Base-by-base conservation (phyloP, 352 stramenopile species). In the Elongisporangium senticosum region DNA sequence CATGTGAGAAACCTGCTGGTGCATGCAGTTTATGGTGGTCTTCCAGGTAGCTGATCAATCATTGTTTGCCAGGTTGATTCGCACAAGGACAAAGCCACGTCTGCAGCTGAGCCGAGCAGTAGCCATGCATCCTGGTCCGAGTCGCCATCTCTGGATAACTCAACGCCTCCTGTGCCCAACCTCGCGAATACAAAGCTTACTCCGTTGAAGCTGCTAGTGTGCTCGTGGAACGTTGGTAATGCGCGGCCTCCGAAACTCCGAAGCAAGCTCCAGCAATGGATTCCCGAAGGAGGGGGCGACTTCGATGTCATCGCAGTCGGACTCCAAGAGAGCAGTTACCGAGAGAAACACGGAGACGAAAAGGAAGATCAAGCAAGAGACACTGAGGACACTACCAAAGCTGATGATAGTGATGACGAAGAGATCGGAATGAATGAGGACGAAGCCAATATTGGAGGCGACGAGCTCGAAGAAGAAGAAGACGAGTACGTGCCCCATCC, bases 201-300 rank as follows among this genome's bases (percentile, higher is more conserved):
- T 19, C 61, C 58, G 5, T 64, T 90, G 13, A 79, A 82, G 59
- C 71, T 90, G 26, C 67, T 89, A n/a, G 51, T 90, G 43, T 77
- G 66, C 2, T 89, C 86, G 7, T 96, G 86, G 86, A 96, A 96
- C 53, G 77, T 96, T 6, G 86, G 86, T 49, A 96, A 96, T 56
- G 82, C 80, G 7, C 89, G 87, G 79, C 82, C 84, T 21, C 82
- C 84, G 1, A 85, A 86, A 56, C 66, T 72, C 51, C 58, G 66
- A 2, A 78, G 70, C 15, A 47, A 72, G 37, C 61, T 96, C 52
- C 53, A 66, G 49, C 58, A 79, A 47, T 95, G 87, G 87, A 82
- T 96, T 43, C 87, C 86, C 4, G 67, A 78, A 47, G 78, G 75
- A n/a, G 84, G 87, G 17, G 86, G 81, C 0, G 79, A 82, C 53